Evolutionary conservation across 139 green algal genomes (phyloP), one percentile per base, ranked within the genome.

Genomic region (Micractinium conductrix): DNA sequence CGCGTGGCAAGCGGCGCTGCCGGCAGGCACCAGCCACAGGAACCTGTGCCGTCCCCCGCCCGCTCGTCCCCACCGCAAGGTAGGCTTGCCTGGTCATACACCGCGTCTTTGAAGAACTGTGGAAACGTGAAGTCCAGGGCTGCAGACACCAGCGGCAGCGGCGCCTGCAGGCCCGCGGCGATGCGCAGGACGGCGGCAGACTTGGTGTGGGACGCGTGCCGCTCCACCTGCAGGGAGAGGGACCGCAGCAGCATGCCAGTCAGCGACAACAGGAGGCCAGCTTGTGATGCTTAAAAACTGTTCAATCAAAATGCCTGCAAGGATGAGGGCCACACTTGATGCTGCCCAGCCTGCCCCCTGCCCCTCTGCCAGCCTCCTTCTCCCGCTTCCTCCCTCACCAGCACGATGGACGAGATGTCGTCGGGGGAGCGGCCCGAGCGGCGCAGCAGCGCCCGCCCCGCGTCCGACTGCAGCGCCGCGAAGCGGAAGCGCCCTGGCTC

Each of bases 401-500:
- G 86, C 4, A 96, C 94, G 35, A 98, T 97, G n/a, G 91, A 95
- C n/a, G 74, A 91, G 58, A 98, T 93, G 92, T 98, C 94, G 75
- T 95, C 89, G 19, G 94, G 88, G 0, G 38, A 16, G 4, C 95
- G 89, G 16, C 93, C 93, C 55, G 88, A 92, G 30, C 91, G 88
- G 26, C 87, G 37, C 74, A 98, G 89, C 85, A 98, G 88, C 0
- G 79, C 50, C 24, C 83, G 73, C 1, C 94, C 94, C 17, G 90
- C 87, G 5, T 70, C 68, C 67, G 90, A 95, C 81, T 98, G 95
- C 80, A 98, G 87, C 2, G 95, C 93, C 6, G 92, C 93, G 22
- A 98, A 81, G 1, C 95, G 84, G 74, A 93, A 95, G 8, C 44
- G 75, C 2, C 73, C n/a, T n/a, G n/a, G n/a, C n/a, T n/a, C 89